Base-by-base conservation (phyloP, 2,329 filamentous ascomycete species). In the Hypoxylon sp. region DNA sequence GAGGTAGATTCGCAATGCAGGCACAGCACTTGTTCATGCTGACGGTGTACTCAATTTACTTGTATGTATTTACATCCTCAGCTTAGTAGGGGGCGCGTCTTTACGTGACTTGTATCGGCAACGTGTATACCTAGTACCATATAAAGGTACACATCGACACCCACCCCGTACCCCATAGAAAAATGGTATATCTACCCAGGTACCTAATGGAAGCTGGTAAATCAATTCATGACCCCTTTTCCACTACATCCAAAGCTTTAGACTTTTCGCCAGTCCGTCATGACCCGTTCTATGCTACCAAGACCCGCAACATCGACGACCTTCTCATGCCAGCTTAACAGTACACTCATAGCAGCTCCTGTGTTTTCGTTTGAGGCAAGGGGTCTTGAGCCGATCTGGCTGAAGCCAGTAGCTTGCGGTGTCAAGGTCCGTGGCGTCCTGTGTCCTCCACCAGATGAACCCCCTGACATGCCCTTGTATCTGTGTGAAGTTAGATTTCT, bases 321-420 rank as follows among this genome's bases (percentile, higher is more conserved):
- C 87, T 98, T 99, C 85, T 99, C 96, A 79, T 99, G 96, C 96
- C 96, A 99, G 82, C 94, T 98, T 73, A 99, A 84, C 78, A 99
- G 81, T 56, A 99, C 96, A 78, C 96, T 98, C 96, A 98, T 98
- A 59, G 91, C 92, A 63, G 94, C 91, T 37, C 93, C 92, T 69
- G 93, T 91, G 51, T 93, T 92, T 78, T 91, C 89, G 78, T 84
- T 87, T 39, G 83, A 78, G 8, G 76, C 83, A 26, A 83, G 85
- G 6, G 88, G 85, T 59, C 89, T 81, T 11, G 80, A 81, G 17
- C 84, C 84, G 46, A 95, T 88, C 82, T 98, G 95, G 76, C 92
- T 94, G 83, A 98, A 98, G 6, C 94, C 94, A 4, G 94, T 97
- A 63, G 88, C 86, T 81, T 97, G 93, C 46, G 94, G 93, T 26